Base-by-base conservation (phyloP, 352 stramenopile genomes). In the Elongisporangium prolatum region DNA sequence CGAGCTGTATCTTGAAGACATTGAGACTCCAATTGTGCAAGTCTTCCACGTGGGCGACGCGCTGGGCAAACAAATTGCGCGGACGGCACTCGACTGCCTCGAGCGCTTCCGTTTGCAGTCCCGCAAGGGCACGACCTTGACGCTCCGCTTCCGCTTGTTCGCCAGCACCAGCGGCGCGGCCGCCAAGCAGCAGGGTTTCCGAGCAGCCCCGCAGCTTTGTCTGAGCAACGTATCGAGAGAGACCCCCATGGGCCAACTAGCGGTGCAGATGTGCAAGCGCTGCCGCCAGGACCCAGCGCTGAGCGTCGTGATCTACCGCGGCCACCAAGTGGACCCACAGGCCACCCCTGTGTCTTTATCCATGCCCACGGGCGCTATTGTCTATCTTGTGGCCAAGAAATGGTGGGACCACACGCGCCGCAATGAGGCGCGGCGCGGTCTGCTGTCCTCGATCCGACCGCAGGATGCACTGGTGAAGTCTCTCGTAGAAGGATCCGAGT, bases 391-490 rank as follows among this genome's bases (percentile, higher is more conserved):
- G 52, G 56, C 65, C 4, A 69, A 69, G 17, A 71, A 68, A 57
- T 84, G 76, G 76, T 86, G 76, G 74, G 72, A 84, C 57, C 67
- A 81, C 52, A 77, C 67, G 49, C 74, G 74, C 0, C 74, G 77
- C 48, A 81, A 80, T 53, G 77, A 84, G 53, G 77, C 77, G 40
- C 57, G 77, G 1, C 63, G 74, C 8, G 77, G 77, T 1, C 50
- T 84, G 24, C 48, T 87, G 57, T 71, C 71, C 11, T 86, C 73
- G 14, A 59, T 81, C 56, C 69, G 73, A 20, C 75, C 71, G 13
- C 71, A 85, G 38, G 72, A 83, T 54, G 70, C 75, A 21, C 56
- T 75, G 21, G 65, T 83, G 50, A 74, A 66, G 50, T 77, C 72
- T 21, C 64, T 84, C 8, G 75, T 80, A 11, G 59, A 64, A 9